Evolutionary conservation across 2,329 filamentous ascomycete genomes (phyloP), one percentile per base, ranked within the genome.

Genomic region (Botrytis byssoidea): DNA sequence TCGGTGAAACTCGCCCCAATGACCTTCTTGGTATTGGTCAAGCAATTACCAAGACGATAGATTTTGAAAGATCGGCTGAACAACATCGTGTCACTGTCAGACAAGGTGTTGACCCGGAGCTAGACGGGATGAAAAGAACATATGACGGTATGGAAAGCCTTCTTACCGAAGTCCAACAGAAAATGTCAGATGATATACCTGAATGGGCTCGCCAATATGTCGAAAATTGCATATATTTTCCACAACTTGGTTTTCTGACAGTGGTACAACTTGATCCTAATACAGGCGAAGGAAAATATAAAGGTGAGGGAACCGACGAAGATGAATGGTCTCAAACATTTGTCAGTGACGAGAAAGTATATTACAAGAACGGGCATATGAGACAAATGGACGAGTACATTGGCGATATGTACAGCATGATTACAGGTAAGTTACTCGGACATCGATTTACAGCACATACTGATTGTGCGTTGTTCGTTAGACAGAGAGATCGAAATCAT

Each of bases 401-500:
- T 77, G 96, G 96, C 18, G 95, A 98, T 81, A 87, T 97, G 44
- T 95, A 95, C 78, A 90, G 92, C 55, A 86, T 89, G 73, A 97
- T 99, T 73, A 92, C 93, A 78, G 92, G 93, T 93, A 85, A 80
- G 29, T 66, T 57, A 29, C 20, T 72, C 61, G 74, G 18, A 10
- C 32, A 44, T 51, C 67, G 2, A 40, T 25, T 16, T 14, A 29
- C 10, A 69, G 29, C 44, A 37, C 55, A 35, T 46, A 40, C 68
- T 74, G n/a, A 68, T 25, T 59, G 12, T 14, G 22, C 12, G 22
- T 29, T 60, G 10, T 59, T 37, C 42, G 29, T 4, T 74, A 92
- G 95, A 97, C 79, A 90, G 89, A 72, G 95, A 99, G 81, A 95
- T 98, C 63, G 93, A 97, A 77, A 93, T 98, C 61, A 87, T 96